These are phyloP conservation scores for Turritis glabra DNA, from an alignment of 345 rosid genomes.

Conservation along the genomic window DNA sequence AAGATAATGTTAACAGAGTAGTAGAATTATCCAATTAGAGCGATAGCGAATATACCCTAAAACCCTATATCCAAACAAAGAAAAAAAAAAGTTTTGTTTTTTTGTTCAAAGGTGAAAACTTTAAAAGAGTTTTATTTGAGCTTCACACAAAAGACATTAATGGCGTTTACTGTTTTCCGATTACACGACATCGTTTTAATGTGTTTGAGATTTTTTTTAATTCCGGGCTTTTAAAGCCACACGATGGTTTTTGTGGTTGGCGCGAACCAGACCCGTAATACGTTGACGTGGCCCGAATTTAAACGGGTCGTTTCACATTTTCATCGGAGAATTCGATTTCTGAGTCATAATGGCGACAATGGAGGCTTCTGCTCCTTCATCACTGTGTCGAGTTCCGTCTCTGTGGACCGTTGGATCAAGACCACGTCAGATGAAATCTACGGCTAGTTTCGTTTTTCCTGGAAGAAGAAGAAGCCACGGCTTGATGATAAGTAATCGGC, in stretches of 20 bases:
- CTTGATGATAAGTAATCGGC: slow-evolving; percentile 20
- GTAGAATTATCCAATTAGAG: slow-evolving; percentile 16
- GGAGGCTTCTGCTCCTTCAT: slow-evolving; percentile 45
- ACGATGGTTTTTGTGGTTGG: slow-evolving; percentile 42
- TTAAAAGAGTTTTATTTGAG: neutral
- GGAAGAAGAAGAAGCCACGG: slow-evolving; percentile 17
- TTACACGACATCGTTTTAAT: slow-evolving; percentile 12
- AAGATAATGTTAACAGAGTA: slow-evolving; percentile 25
- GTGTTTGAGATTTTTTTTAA: too few relatives aligned
- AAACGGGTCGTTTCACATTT: slow-evolving; percentile 27
- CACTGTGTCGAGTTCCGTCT: slow-evolving; percentile 29
- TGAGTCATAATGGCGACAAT: slow-evolving; percentile 26
- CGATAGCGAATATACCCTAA: slow-evolving; percentile 46
- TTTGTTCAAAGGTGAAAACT: neutral
- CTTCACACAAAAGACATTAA: slow-evolving; percentile 14
- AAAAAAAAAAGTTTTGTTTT: neutral
- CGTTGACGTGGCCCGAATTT: slow-evolving; percentile 45
- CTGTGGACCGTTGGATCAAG: slow-evolving; percentile 32
- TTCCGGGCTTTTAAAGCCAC: neutral
- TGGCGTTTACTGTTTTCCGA: slow-evolving; percentile 9
- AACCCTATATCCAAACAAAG: slow-evolving; percentile 40
- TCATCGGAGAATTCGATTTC: neutral
- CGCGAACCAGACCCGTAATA: slow-evolving; percentile 39
- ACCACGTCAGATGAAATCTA: slow-evolving; percentile 36
- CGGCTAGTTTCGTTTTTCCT: slow-evolving; percentile 6